These are phyloP conservation scores for Gamarada debralockiae DNA, from an alignment of 495 filamentous ascomycete species.

Conservation along the genomic window DNA sequence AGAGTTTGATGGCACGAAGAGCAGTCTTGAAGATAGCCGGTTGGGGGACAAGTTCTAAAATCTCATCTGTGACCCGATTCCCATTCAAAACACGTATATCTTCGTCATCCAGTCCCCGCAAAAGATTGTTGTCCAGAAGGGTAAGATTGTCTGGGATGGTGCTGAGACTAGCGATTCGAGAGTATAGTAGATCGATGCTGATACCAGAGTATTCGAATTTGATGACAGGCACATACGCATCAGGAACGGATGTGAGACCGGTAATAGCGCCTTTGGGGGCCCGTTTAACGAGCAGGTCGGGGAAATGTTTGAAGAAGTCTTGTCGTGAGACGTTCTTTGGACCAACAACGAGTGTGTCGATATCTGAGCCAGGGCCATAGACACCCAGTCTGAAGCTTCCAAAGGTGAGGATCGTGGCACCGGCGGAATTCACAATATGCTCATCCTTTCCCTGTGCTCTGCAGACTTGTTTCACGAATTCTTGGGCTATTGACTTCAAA, in stretches of 20 bases:
- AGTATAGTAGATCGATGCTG: slow-evolving; percentile 93
- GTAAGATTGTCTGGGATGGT: slow-evolving; percentile 70
- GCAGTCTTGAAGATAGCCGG: slow-evolving; percentile 83
- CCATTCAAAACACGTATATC: slow-evolving; percentile 90
- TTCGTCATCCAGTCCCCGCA: slow-evolving; percentile 80
- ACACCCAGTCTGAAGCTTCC: slow-evolving; percentile 93
- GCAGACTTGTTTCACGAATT: slow-evolving; percentile 79
- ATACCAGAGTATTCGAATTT: slow-evolving; percentile 88
- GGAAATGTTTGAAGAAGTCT: slow-evolving; percentile 90
- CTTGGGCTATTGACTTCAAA: slow-evolving; percentile 73
- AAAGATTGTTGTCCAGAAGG: slow-evolving; percentile 74
- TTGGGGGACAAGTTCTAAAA: slow-evolving; percentile 84
- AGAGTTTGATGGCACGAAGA: slow-evolving; percentile 87
- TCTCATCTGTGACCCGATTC: slow-evolving; percentile 88
- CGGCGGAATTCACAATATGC: slow-evolving; percentile 70
- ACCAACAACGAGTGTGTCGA: slow-evolving; percentile 89
- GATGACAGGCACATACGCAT: slow-evolving; percentile 93
- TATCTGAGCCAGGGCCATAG: slow-evolving; percentile 94
- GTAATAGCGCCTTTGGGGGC: slow-evolving; percentile 71
- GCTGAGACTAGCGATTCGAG: slow-evolving; percentile 62
- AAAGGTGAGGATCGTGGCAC: slow-evolving; percentile 90
- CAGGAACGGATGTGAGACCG: slow-evolving; percentile 80
- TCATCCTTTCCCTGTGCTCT: slow-evolving; percentile 63
- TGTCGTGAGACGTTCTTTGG: slow-evolving; percentile 82
- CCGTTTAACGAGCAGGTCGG: slow-evolving; percentile 67